phyloP scores from a whole-genome alignment of 305 asterid genomes.

The Nicotiana rustica region DNA sequence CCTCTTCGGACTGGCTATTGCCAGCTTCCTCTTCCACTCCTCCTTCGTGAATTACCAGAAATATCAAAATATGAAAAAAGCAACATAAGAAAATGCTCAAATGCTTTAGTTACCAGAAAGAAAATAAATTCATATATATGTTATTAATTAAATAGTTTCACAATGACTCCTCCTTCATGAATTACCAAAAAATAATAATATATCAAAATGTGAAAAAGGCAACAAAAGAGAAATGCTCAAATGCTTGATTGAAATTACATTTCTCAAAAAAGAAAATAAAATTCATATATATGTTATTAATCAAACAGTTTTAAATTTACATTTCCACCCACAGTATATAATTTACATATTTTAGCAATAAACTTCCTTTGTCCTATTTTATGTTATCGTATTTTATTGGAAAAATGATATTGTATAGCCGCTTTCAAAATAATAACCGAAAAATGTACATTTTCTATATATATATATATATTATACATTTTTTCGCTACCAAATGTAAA shows the following conservation, averaged over 20 bases:
- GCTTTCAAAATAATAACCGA: no score
- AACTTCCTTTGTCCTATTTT: no score
- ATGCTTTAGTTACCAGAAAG: not conserved
- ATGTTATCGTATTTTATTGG: no score
- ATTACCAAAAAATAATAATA: no score
- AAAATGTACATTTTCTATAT: no score
- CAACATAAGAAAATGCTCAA: not conserved
- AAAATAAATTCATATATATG: not conserved
- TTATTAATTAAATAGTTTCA: no score
- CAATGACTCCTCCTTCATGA: no score
- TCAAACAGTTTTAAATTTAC: not conserved
- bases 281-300: no score
- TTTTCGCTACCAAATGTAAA: no score
- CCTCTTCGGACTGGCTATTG: conserved; percentile 81
- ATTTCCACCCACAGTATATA: not conserved
- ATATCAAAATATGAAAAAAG: not conserved
- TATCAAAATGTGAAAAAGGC: not conserved
- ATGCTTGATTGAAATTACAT: not conserved
- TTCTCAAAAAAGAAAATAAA: not conserved
- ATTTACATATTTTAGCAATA: no score
- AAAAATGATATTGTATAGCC: no score
- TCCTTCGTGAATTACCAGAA: conserved; percentile 51
- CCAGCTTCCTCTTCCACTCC: conserved; percentile 89
- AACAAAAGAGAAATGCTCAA: not conserved
- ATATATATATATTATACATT: no score